Evolutionary conservation across 495 filamentous ascomycete species (phyloP), one percentile per base, ranked within the genome.

Genomic region (Pyrenopolyporus hunteri): DNA sequence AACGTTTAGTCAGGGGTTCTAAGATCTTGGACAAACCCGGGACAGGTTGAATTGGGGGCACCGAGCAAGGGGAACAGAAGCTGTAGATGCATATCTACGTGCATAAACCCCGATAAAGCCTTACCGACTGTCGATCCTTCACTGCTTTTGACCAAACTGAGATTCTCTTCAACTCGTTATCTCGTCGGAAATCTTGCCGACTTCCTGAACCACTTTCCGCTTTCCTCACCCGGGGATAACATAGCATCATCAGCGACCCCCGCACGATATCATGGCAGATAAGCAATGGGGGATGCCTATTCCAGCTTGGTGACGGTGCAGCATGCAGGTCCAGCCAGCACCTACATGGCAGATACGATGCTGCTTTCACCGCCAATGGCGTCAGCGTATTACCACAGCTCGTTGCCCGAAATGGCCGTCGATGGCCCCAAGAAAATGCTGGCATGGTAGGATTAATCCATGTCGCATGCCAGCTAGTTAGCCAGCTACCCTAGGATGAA

Each of bases 281-380:
- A 63, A 66, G 35, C 23, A 61, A 48, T 49, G 32, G 39, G 32
- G 39, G 16, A 66, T 66, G 39, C 63, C 63, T 62, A 57, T 66
- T 66, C 33, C 8, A 66, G 63, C 40, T 59, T 50, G 56, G 16
- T 37, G 40, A 44, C 9, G n/a, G 11, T 25, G 8, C 11, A 48
- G 28, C 3, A 28, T 35, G 57, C 51, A 39, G 45, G 13, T 14
- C 37, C 37, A 17, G 3, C 25, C 44, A 45, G 43, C 44, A 49
- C n/a, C n/a, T n/a, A 51, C 40, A 52, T 47, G 13, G 37, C 28
- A 62, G 58, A 62, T 63, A 61, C 35, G 52, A 49, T 40, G 13
- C 35, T 3, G 8, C n/a, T n/a, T 42, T 8, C 46, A 36, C 51
- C 39, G 35, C 63, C 63, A 66, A 65, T 65, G 62, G 62, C 56